A percentile compares a stretch with the other conserved stretches of the same genome.
Conservation (phyloP, 2,329 filamentous ascomycete species). For the Claviceps humidiphila region DNA sequence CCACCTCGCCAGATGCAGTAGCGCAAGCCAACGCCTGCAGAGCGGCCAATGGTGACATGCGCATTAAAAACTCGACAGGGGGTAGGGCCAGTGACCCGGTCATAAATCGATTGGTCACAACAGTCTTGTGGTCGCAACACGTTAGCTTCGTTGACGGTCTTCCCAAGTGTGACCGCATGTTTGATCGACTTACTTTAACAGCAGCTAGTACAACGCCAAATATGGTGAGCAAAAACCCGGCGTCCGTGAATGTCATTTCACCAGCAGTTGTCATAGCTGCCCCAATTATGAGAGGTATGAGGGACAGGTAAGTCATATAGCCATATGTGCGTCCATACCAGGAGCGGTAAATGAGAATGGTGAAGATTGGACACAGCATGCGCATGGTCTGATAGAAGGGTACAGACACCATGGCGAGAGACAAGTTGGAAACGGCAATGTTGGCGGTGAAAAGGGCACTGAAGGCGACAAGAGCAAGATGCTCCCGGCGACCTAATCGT, state of each 20-base stretch:
- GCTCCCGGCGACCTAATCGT: conserved; percentile 36
- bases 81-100: conserved; percentile 44
- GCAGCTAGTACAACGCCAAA: conserved; percentile 41
- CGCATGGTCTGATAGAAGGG: conserved; percentile 53
- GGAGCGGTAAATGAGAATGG: conserved; percentile 46
- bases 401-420: conserved; percentile 48
- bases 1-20: conserved; percentile 37
- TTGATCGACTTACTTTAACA: conserved; percentile 30
- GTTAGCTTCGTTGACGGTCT: not conserved
- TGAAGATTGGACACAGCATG: conserved; percentile 48
- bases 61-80: conserved; percentile 46
- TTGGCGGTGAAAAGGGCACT: conserved; percentile 50
- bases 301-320: conserved; percentile 42
- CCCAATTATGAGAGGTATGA: conserved; percentile 46
- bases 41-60: conserved; percentile 48
- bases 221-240: conserved; percentile 42
- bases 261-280: conserved; percentile 47
- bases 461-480: conserved; percentile 42
- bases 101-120: conserved; percentile 52
- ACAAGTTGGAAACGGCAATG: conserved; percentile 51
- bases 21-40: conserved; percentile 41
- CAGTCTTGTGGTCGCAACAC: conserved; percentile 23
- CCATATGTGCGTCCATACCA: conserved; percentile 43
- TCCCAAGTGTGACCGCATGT: not conserved
- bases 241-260: conserved; percentile 48